phyloP scores from a whole-genome alignment of 2,329 filamentous ascomycete genomes.

The Arthrinium phaeospermum region DNA sequence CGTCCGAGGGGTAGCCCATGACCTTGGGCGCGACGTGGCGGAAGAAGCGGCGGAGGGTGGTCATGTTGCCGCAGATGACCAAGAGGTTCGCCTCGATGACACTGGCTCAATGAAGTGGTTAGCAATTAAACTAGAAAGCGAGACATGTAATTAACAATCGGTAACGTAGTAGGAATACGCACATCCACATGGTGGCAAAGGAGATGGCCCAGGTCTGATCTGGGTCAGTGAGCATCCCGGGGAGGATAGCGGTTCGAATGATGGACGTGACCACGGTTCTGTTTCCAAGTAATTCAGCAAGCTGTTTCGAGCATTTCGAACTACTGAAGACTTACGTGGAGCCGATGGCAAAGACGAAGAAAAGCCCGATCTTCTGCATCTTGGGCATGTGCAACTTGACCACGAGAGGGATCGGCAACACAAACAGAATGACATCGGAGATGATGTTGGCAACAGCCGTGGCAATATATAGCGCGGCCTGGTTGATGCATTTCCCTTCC shows the following conservation, averaged over 20 bases:
- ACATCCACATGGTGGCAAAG: conserved; percentile 4
- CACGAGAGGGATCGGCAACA: conserved; percentile 1
- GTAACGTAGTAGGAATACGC: too few species aligned
- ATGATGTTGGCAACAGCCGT: not conserved
- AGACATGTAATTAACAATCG: too few species aligned
- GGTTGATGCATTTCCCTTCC: not conserved
- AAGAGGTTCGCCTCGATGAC: conserved; percentile 4
- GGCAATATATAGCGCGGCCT: not conserved
- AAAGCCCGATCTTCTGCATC: not conserved
- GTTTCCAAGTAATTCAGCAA: not conserved
- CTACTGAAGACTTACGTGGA: not conserved
- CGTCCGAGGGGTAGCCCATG: not conserved
- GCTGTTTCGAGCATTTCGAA: too few species aligned
- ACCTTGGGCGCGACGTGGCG: conserved; percentile 10
- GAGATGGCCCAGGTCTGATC: conserved; percentile 1
- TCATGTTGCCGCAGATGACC: conserved; percentile 12
- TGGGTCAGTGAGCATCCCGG: not conserved
- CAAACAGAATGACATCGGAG: not conserved
- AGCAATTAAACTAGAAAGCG: too few species aligned
- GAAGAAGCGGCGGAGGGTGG: conserved; percentile 10
- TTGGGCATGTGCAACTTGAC: not conserved
- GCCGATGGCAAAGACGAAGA: conserved; percentile 4
- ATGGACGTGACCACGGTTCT: conserved; percentile 4
- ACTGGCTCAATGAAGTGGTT: too few species aligned
- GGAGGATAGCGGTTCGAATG: not conserved